Base-by-base conservation (phyloP, 1,284 basidiomycete genomes). In the Pisolithus thermaeus region DNA sequence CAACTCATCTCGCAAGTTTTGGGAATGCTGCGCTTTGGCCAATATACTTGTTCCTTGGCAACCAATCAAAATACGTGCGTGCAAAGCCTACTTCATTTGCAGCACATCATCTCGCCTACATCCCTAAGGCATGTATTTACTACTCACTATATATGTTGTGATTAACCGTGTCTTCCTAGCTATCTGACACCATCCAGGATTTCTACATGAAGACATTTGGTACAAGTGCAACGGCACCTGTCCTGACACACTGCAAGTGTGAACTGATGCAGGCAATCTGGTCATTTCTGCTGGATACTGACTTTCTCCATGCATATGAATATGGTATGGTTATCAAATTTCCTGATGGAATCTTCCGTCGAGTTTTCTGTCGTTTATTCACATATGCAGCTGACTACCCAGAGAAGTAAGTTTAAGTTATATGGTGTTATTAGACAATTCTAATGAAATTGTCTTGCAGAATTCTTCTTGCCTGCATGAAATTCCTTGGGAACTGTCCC, bases 381-480 rank as follows among this genome's bases (percentile, higher is more conserved):
- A 66, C 59, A 3, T 69, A 71, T 52, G 59, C 65, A 2, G 64
- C 69, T 0, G 67, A 71, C 52, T 71, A 71, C 44, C 67, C 65
- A 1, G 69, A 72, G 39, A 70, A 70, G 70, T 70, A 55, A 27
- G 57, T 59, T 23, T 25, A 23, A 2, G 18, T 23, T 8, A 6
- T 36, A 48, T 46, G 16, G 28, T 30, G 28, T 30, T 44, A 36
- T 51, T 39, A 25, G n/a, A 37, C n/a, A 25, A 9, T 18, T 12
- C 18, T 18, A 14, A 41, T 44, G 25, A 28, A 30, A 11, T 9
- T 9, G 2, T 9, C 38, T 11, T 28, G n/a, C 28, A 70, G 67
- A 45, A 59, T 64, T 20, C 43, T 70, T 7, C 50, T 67, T 0
- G 56, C 56, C 7, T 61, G 59, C 12, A 61, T 65, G 18, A 61